Evolutionary conservation across 805 yeast genomes (phyloP), one percentile per base, ranked within the genome.

Genomic region (Myxozyma sirexii): DNA sequence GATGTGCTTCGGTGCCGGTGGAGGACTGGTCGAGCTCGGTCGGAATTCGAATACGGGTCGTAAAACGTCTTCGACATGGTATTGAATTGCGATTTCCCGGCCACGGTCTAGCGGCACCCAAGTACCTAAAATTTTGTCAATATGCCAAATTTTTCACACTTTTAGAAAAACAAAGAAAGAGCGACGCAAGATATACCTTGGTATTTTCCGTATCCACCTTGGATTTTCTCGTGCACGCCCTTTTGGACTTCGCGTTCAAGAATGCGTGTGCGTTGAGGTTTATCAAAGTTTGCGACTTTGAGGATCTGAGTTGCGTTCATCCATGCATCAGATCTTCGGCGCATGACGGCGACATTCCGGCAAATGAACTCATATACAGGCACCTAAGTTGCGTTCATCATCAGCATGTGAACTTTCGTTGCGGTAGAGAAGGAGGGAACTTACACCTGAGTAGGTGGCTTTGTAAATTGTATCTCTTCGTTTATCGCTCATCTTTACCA

Each of bases 201-300:
- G 74, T 91, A 93, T 70, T 92, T 86, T 55, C 98, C 98, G 72
- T 91, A 92, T 1, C 98, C 98, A 63, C 98, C 98, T 74, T 92
- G 98, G 23, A 92, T 90, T 72, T 93, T 93, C 69, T 92, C 97
- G 72, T 92, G 97, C 19, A 79, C 75, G 4, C 96, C 96, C 43
- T 81, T 82, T 70, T 93, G 97, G n/a, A 93, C 96, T 64, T 92
- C 97, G 69, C 87, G 84, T 72, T 92, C 98, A 67, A 92, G 80
- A 63, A 92, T 90, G 68, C 96, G 86, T 19, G 97, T 92, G 66
- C 98, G 78, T 72, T 88, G 90, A 0, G 97, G 97, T 74, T 92
- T 92, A 62, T 97, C 96, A 72, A 91, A 91, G 71, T 88, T 86
- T 48, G 97, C 97, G 44, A 93, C 92, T 73, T 93, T 93, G 63